A percentile compares a stretch with the other conserved stretches of the same genome.
These are phyloP conservation scores for Candida sanyaensis DNA, from an alignment of 1,139 yeast species.

Conservation along the genomic window DNA sequence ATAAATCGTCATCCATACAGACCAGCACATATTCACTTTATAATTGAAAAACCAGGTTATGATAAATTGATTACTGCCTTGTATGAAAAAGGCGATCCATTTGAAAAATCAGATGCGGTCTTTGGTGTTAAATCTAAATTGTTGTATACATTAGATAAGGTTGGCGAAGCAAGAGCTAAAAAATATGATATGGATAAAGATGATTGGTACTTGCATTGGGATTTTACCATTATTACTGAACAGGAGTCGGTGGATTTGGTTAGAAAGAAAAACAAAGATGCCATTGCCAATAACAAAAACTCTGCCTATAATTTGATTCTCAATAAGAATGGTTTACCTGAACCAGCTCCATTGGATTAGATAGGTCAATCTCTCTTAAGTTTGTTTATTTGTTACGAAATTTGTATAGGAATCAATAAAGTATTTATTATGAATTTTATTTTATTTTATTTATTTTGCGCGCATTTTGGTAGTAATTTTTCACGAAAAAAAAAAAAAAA, in stretches of 20 bases:
- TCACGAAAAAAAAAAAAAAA: too few species aligned
- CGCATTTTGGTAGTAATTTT: too few species aligned
- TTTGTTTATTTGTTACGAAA: background rate
- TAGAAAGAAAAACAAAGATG: constrained; percentile 17
- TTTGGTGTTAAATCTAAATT: constrained; percentile 27
- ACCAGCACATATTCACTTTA: constrained; percentile 38
- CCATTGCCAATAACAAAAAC: constrained; percentile 14
- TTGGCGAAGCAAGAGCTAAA: constrained; percentile 22
- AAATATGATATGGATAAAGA: constrained; percentile 21
- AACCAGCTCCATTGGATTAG: constrained; percentile 15
- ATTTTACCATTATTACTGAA: constrained; percentile 23
- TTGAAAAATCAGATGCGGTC: constrained; percentile 32
- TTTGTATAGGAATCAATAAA: background rate
- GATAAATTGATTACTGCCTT: constrained; percentile 32
- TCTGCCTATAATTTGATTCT: constrained; percentile 13
- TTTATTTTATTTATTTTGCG: background rate
- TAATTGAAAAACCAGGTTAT: constrained; percentile 27
- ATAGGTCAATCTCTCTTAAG: background rate
- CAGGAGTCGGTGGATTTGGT: constrained; percentile 19
- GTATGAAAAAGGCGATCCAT: constrained; percentile 30
- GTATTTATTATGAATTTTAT: background rate
- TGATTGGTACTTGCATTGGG: constrained; percentile 27
- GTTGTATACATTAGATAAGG: constrained; percentile 19
- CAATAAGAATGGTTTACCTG: constrained; percentile 21
- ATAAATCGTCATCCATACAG: constrained; percentile 38